phyloP scores from a whole-genome alignment of 345 rosid genomes.

The Aethionema arabicum region DNA sequence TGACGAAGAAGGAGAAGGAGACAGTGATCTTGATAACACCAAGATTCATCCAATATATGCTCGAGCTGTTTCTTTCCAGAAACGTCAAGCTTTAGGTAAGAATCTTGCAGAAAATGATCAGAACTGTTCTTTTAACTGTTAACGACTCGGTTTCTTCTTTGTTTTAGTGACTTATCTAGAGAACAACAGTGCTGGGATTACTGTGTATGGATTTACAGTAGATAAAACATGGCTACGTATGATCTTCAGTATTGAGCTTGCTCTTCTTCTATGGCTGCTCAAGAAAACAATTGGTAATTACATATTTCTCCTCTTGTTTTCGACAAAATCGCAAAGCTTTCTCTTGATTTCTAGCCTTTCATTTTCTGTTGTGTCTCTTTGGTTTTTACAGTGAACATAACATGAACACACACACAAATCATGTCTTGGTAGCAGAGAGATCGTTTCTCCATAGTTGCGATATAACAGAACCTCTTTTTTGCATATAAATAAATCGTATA shows the following conservation, averaged over 20 bases:
- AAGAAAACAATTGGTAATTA: slow-evolving; percentile 66
- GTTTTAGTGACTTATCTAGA: slow-evolving; percentile 73
- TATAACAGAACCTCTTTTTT: not conserved
- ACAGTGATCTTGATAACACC: slow-evolving; percentile 53
- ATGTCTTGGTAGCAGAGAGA: slow-evolving; percentile 14
- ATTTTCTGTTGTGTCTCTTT: slow-evolving; percentile 12
- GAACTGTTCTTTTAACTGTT: not conserved
- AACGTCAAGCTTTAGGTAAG: slow-evolving; percentile 82
- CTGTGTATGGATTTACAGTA: slow-evolving; percentile 75
- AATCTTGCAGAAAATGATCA: not conserved
- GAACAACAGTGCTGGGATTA: slow-evolving; percentile 80
- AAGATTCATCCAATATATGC: slow-evolving; percentile 59
- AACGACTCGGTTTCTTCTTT: not conserved
- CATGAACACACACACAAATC: slow-evolving; percentile 22
- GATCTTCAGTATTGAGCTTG: slow-evolving; percentile 72
- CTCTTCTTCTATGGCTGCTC: slow-evolving; percentile 84
- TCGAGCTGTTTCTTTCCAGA: slow-evolving; percentile 62
- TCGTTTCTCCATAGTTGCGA: slow-evolving; percentile 1
- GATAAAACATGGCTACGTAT: slow-evolving; percentile 82
- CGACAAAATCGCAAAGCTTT: not conserved
- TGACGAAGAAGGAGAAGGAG: slow-evolving; percentile 68
- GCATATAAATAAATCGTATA: not conserved
- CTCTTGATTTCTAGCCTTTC: not conserved
- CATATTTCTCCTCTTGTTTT: not conserved
- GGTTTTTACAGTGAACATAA: slow-evolving; percentile 37